Evolutionary conservation across 139 green algal genomes (phyloP), one percentile per base, ranked within the genome.

Genomic region (Ettlia oleoabundans): DNA sequence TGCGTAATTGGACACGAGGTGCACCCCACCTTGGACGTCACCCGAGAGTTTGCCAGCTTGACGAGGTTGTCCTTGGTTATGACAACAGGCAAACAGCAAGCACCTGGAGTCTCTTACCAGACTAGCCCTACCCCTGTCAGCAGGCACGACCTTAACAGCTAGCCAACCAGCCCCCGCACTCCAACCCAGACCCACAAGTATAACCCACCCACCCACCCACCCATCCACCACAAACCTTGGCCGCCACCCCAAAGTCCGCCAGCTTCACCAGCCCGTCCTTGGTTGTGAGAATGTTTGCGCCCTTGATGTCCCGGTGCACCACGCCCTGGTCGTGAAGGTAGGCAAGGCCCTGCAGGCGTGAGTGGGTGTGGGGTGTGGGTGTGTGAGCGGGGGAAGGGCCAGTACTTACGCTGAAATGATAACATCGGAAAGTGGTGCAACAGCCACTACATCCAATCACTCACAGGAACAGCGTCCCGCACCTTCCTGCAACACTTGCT

Each of bases 211-310:
- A 65, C 15, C 5, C 55, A 65, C 55, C 21, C 15, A 28, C 55
- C 55, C 28, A 32, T 5, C 35, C 35, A 13, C 6, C 65, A 42
- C 65, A 33, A 51, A 99, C 86, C 88, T 95, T 95, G 19, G 94
- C 94, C 5, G 96, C 96, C 43, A 99, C 96, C 10, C 96, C 96
- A 89, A 99, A 99, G 83, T 99, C 96, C 22, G 94, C 96, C 63
- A 99, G 91, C 87, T 99, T 99, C 7, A 99, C 95, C 43, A 97
- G 72, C 0, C 96, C 96, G 88, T 98, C 94, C 69, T 96, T 97
- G 32, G 92, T 97, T 33, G 92, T 96, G 4, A 97, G 88, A 37
- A 98, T 98, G 80, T 98, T 98, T 76, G 96, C 96, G 8, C 94
- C 96, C 90, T 98, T 98, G 85, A 98, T 97, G 89, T 98, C 96